phyloP scores from a whole-genome alignment of 2,329 filamentous ascomycete species.

The Davidsoniella neocaledoniae region DNA sequence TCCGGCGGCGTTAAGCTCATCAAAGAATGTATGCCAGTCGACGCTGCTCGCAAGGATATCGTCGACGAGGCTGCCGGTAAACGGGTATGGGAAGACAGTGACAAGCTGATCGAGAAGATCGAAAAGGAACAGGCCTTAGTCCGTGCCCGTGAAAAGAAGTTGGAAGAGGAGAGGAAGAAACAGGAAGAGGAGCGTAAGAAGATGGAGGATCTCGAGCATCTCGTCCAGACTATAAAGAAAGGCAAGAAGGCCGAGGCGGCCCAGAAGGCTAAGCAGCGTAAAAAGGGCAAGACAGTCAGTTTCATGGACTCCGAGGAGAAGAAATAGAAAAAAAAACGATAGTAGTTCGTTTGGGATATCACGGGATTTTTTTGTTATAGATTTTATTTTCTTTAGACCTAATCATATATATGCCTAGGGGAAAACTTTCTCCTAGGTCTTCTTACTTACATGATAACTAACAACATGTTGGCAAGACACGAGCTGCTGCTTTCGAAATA shows the following conservation, averaged over 20 bases:
- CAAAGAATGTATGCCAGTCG: constrained; percentile 74
- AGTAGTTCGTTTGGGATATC: not conserved
- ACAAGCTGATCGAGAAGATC: constrained; percentile 61
- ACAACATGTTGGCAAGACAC: too few relatives aligned
- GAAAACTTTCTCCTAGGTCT: too few relatives aligned
- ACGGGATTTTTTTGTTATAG: not conserved
- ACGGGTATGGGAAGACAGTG: constrained; percentile 78
- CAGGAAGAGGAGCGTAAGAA: constrained; percentile 20
- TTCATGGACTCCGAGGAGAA: constrained; percentile 16
- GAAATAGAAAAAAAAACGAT: not conserved
- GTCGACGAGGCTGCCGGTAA: constrained; percentile 65
- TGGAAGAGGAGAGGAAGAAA: constrained; percentile 18
- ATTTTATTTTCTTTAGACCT: not conserved
- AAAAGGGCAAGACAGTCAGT: constrained; percentile 17
- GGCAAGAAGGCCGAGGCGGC: constrained; percentile 20
- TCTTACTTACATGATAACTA: too few relatives aligned
- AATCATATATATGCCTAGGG: not conserved
- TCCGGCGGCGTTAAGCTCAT: constrained; percentile 50
- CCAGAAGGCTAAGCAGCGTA: constrained; percentile 17
- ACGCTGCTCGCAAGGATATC: constrained; percentile 56
- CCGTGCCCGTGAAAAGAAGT: constrained; percentile 25
- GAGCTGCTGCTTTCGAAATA: too few relatives aligned
- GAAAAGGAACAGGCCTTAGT: constrained; percentile 63
- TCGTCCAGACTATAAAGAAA: constrained; percentile 24
- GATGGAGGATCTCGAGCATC: constrained; percentile 19